phyloP scores from a whole-genome alignment of 768 basidiomycete species.

The Serendipita vermifera region DNA sequence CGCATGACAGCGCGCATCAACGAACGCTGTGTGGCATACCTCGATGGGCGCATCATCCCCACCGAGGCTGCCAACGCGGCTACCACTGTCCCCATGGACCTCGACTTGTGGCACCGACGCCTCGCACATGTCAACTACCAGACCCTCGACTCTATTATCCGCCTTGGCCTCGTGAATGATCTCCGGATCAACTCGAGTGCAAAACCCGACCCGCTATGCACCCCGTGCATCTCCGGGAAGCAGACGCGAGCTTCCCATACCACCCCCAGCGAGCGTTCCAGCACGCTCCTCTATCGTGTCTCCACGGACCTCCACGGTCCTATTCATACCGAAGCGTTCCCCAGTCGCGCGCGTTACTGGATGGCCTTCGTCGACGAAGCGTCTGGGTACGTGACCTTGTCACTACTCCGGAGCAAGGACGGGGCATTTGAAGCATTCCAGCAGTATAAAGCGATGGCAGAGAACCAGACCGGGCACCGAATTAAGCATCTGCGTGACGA shows the following conservation, averaged over 20 bases:
- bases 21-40: conserved; percentile 18
- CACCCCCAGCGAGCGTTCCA: conserved; percentile 13
- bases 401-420: neutral
- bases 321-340: conserved; percentile 6
- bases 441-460: neutral
- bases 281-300: conserved; percentile 17
- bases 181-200: conserved; percentile 18
- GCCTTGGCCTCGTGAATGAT: conserved; percentile 19
- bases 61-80: conserved; percentile 9
- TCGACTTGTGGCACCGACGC: conserved; percentile 23
- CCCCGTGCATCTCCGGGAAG: conserved; percentile 29
- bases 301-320: conserved; percentile 26
- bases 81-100: conserved; percentile 19
- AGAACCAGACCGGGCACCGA: neutral
- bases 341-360: conserved; percentile 1
- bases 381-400: neutral
- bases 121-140: conserved; percentile 21
- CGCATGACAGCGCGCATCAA: conserved; percentile 19
- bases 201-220: conserved; percentile 22
- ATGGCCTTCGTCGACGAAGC: conserved; percentile 5
- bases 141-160: conserved; percentile 14
- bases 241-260: conserved; percentile 22
- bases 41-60: conserved; percentile 16
- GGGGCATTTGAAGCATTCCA: neutral
- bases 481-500: neutral